Conservation (phyloP, 192 early-diverging fungal genomes). For the Umbelopsis vinacea region DNA sequence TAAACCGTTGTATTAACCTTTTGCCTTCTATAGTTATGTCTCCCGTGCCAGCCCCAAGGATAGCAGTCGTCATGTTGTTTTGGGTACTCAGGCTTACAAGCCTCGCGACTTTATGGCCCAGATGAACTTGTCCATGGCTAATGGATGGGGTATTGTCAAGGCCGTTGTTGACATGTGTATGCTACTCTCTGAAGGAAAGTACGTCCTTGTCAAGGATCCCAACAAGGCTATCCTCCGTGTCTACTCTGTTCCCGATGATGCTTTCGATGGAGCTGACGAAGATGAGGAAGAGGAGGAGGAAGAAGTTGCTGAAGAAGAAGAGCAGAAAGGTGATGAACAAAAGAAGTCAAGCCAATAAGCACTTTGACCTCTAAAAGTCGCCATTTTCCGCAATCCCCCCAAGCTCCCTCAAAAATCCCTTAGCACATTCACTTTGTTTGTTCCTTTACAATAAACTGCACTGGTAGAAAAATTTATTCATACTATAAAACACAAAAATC, state of each 20-base stretch:
- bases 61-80: slow-evolving; percentile 75
- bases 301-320: slow-evolving; percentile 47
- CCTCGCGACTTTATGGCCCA: slow-evolving; percentile 90
- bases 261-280: slow-evolving; percentile 73
- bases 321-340: slow-evolving; percentile 30
- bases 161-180: slow-evolving; percentile 88
- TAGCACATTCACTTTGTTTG: neutral
- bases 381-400: neutral
- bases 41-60: slow-evolving; percentile 80
- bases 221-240: slow-evolving; percentile 87
- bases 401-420: neutral
- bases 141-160: slow-evolving; percentile 97
- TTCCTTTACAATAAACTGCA: neutral
- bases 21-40: slow-evolving; percentile 55
- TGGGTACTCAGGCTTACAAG: slow-evolving; percentile 85
- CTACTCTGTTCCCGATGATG: slow-evolving; percentile 76
- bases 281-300: slow-evolving; percentile 50
- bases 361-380: neutral
- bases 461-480: neutral
- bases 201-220: slow-evolving; percentile 95
- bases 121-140: slow-evolving; percentile 83
- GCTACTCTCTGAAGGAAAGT: slow-evolving; percentile 91
- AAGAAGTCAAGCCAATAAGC: neutral
- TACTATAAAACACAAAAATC: neutral
- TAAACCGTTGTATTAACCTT: neutral